Base-by-base conservation (phyloP, 169 alveolate species). In the Plasmodium vinckei region DNA sequence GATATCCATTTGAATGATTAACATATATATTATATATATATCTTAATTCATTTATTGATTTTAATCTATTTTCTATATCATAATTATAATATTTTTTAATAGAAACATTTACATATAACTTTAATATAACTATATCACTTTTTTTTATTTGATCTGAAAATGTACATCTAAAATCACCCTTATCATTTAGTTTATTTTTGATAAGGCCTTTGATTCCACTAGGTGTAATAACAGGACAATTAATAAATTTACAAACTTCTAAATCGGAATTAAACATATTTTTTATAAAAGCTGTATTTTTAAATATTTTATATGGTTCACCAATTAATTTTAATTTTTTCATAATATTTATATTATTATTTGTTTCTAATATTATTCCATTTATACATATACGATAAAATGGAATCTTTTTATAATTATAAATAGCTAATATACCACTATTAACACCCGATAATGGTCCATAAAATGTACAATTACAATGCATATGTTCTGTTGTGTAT, bases 131-230 rank as follows among this genome's bases (percentile, higher is more conserved):
- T 15, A 99, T 86, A 95, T 99, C 99, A 59, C 99, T 97, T 94
- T 97, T 94, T 56, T 97, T 87, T 46, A 99, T 97, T 93, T 98
- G 98, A 92, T 99, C 99, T 91, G 98, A 99, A 92, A 99, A 99
- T 9, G 99, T 97, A 17, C 99, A 99, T 87, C 99, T 96, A 91
- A 96, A 98, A 15, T 96, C 94, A 0, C 99, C 99, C 19, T 95
- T 97, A n/a, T 97, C 96, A 61, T 95, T 97, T 2, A 94, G 86
- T 27, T 99, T 98, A 88, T 98, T 98, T 93, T 99, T 99, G 42
- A 99, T 97, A 60, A 98, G 97, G 2, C 99, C 99, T 70, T 99
- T 96, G 61, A 99, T 98, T 15, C 99, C 99, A 73, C 99, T 96
- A 1, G 98, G 99, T 4, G 99, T 98, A 88, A 98, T 98, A 25